Conservation (phyloP, 2,329 filamentous ascomycete species). For the Epichloe gansuensis region DNA sequence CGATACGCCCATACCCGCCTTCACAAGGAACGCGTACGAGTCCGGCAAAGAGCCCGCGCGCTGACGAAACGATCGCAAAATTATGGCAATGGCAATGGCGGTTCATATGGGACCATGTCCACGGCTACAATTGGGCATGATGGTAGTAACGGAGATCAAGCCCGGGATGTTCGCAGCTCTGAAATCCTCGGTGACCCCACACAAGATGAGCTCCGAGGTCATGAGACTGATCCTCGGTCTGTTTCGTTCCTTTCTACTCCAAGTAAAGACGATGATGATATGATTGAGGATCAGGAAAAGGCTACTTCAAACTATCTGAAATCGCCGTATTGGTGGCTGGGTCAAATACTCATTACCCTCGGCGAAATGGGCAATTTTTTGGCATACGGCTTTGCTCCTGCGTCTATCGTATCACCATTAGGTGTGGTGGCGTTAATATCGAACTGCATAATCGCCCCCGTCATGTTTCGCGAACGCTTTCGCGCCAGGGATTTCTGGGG, state of each 20-base stretch:
- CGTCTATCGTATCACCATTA: constrained; percentile 90
- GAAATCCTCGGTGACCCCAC: constrained; percentile 18
- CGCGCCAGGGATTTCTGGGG: constrained; percentile 75
- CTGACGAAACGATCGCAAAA: constrained; percentile 34
- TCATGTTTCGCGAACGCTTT: constrained; percentile 86
- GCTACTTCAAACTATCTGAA: constrained; percentile 62
- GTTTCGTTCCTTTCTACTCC: constrained; percentile 33
- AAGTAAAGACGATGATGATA: constrained; percentile 13
- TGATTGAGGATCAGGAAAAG: constrained; percentile 20
- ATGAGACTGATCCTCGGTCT: constrained; percentile 39
- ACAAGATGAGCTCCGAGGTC: constrained; percentile 13
- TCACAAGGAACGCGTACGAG: constrained; percentile 52
- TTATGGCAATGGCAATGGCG: constrained; percentile 14
- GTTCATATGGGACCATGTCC: constrained; percentile 24
- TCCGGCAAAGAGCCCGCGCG: constrained; percentile 40
- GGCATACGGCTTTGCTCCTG: constrained; percentile 93
- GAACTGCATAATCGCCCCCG: constrained; percentile 91
- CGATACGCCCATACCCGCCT: constrained; percentile 86
- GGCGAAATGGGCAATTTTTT: constrained; percentile 95
- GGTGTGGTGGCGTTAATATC: constrained; percentile 95
- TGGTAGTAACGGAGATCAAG: constrained; percentile 11
- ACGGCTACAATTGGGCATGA: constrained; percentile 6
- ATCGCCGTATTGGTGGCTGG: constrained; percentile 93
- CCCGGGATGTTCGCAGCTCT: constrained; percentile 16
- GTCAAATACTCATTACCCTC: constrained; percentile 81